Evolutionary conservation across 108 stramenopile species (phyloP).

Genomic region (Cylindrotheca fusiformis): DNA sequence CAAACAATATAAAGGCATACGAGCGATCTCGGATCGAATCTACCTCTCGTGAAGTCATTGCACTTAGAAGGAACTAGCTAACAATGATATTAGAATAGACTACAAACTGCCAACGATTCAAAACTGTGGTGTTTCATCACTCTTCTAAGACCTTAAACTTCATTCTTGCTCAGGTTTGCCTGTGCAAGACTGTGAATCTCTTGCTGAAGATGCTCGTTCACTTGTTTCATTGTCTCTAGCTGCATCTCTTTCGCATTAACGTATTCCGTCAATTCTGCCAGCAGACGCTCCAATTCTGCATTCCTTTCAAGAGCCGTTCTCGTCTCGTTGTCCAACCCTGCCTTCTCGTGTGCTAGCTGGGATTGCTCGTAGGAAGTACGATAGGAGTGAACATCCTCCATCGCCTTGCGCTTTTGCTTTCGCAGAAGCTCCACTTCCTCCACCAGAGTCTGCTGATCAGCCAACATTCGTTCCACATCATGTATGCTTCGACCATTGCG

Average conservation of each 20-base stretch:
- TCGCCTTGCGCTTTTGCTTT: constrained; percentile 48
- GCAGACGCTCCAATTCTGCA: constrained; percentile 69
- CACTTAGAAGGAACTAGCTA: no score
- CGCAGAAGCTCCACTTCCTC: constrained; percentile 53
- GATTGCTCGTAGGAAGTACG: constrained; percentile 48
- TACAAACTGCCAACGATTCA: no score
- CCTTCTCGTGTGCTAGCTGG: constrained; percentile 42
- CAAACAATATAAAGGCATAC: no score
- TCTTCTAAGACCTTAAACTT: no score
- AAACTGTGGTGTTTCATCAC: no score
- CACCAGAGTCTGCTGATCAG: constrained; percentile 43
- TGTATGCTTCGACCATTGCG: constrained; percentile 38
- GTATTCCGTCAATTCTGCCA: constrained; percentile 73
- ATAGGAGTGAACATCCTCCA: constrained; percentile 46
- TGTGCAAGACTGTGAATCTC: constrained; percentile 48
- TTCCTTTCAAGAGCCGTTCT: constrained; percentile 39
- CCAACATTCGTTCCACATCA: constrained; percentile 45
- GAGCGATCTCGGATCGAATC: no score
- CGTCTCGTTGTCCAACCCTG: constrained; percentile 31
- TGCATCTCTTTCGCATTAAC: constrained; percentile 81
- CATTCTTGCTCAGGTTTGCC: constrained; percentile 40
- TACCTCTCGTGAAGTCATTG: no score
- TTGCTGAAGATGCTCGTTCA: constrained; percentile 60
- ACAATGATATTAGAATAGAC: no score
- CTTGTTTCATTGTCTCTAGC: constrained; percentile 68